Evolutionary conservation across 805 yeast species (phyloP).

Genomic region (Pichia thaimueangensis): DNA sequence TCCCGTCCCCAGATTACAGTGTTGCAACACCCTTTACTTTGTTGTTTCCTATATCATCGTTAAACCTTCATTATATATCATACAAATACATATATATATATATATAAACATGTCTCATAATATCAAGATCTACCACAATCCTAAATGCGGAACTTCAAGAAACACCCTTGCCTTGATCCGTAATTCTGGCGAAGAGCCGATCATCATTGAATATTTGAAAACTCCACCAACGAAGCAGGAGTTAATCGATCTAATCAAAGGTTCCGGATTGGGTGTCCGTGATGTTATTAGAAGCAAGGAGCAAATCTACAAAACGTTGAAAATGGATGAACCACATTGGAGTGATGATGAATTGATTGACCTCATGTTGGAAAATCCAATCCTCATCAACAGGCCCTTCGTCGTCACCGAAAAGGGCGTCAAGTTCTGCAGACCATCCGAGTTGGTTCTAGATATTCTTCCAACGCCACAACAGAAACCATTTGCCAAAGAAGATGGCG

Average conservation of each 20-base stretch:
- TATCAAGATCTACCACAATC: conserved; percentile 6
- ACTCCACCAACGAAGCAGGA: conserved; percentile 2
- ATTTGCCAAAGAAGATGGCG: neutral
- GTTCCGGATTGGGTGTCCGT: conserved; percentile 4
- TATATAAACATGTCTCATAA: conserved; percentile 1
- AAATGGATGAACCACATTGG: conserved; percentile 2
- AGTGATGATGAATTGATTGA: conserved; percentile 3
- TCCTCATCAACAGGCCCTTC: conserved; percentile 5
- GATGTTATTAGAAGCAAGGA: conserved; percentile 4
- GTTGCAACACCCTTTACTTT: too few species aligned
- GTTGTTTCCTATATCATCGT: too few species aligned
- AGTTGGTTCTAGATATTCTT: conserved; percentile 1
- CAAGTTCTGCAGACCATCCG: conserved; percentile 1
- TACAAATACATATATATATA: too few species aligned
- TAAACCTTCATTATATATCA: too few species aligned
- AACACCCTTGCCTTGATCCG: conserved; percentile 1
- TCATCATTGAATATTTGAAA: conserved; percentile 5
- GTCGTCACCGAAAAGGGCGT: conserved; percentile 1
- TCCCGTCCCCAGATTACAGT: too few species aligned
- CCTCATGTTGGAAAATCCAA: conserved; percentile 4
- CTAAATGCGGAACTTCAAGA: conserved; percentile 5
- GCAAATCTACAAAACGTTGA: conserved; percentile 2
- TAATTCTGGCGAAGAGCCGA: conserved; percentile 1
- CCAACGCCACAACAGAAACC: neutral
- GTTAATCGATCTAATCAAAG: neutral